A percentile compares a stretch with the other conserved stretches of the same genome.
Conservation (phyloP, 495 filamentous ascomycete species). For the Pseudoneurospora amorphoporcata region DNA sequence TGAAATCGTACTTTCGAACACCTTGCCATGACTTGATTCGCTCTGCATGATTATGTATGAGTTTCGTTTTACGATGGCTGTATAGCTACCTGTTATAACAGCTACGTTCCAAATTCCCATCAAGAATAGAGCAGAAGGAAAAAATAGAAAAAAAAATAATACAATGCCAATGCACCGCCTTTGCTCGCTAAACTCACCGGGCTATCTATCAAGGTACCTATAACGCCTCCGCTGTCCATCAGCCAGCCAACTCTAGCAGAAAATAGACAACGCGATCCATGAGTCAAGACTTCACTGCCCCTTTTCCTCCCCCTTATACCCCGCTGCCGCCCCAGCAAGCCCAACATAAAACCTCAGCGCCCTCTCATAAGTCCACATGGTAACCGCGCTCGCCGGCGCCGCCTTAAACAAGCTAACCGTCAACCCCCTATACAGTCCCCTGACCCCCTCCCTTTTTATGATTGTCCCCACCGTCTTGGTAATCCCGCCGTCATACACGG, state of each 20-base stretch:
- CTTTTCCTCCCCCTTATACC: not conserved
- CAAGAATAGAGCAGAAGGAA: not conserved
- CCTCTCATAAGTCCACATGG: conserved; percentile 96
- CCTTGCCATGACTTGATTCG: not conserved
- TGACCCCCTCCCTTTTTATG: conserved; percentile 56
- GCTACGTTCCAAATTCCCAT: not conserved
- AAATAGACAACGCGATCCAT: too few relatives aligned
- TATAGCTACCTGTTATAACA: not conserved
- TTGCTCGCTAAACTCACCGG: not conserved
- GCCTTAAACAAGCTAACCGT: conserved; percentile 87
- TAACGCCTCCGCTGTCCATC: not conserved
- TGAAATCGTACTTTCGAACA: not conserved
- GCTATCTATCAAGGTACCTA: not conserved
- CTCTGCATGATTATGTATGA: not conserved
- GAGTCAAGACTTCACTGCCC: not conserved
- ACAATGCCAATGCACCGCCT: not conserved
- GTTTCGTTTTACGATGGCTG: not conserved
- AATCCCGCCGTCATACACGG: conserved; percentile 60
- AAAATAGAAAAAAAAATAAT: not conserved
- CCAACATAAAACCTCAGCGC: conserved; percentile 49
- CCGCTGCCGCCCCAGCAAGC: conserved; percentile 4
- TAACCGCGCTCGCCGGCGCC: conserved; percentile 87
- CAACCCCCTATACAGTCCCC: conserved; percentile 81
- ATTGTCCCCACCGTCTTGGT: conserved; percentile 54
- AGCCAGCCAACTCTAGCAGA: not conserved